Evolutionary conservation across 257 asterid species (phyloP).

Genomic region (Nicotiana knightiana): DNA sequence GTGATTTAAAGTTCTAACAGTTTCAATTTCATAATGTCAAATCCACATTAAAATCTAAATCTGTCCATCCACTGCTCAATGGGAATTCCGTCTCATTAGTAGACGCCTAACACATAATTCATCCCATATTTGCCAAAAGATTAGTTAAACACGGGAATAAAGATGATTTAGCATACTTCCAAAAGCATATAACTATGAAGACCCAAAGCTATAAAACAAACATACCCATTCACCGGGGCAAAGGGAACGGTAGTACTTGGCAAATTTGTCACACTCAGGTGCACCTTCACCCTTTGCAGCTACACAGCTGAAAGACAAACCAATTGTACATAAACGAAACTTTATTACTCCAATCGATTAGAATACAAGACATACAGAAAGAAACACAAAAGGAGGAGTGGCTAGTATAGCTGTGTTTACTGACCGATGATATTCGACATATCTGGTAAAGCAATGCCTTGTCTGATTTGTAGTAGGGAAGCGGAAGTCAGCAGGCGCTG

Average conservation of each 20-base stretch:
- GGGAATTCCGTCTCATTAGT: neutral
- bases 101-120: neutral
- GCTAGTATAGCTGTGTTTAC: slow-evolving; percentile 8
- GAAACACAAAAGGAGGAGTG: neutral
- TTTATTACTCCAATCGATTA: neutral
- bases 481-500: slow-evolving; percentile 96
- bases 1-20: neutral
- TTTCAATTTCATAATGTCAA: neutral
- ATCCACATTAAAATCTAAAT: neutral
- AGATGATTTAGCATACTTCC: neutral
- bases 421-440: slow-evolving; percentile 86
- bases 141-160: slow-evolving; percentile 4
- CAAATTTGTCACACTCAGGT: slow-evolving; percentile 87
- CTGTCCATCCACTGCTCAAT: neutral
- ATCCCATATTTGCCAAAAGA: neutral
- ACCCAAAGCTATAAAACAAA: neutral
- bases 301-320: slow-evolving; percentile 48
- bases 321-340: neutral
- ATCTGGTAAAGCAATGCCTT: slow-evolving; percentile 95
- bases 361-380: neutral
- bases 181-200: slow-evolving; percentile 1
- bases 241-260: slow-evolving; percentile 86
- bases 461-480: slow-evolving; percentile 96
- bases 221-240: slow-evolving; percentile 99
- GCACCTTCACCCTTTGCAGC: slow-evolving; percentile 96